A percentile compares a stretch with the other conserved stretches of the same genome.
Evolutionary conservation across 345 rosid genomes (phyloP).

Genomic region (Syzygium oleosum): DNA sequence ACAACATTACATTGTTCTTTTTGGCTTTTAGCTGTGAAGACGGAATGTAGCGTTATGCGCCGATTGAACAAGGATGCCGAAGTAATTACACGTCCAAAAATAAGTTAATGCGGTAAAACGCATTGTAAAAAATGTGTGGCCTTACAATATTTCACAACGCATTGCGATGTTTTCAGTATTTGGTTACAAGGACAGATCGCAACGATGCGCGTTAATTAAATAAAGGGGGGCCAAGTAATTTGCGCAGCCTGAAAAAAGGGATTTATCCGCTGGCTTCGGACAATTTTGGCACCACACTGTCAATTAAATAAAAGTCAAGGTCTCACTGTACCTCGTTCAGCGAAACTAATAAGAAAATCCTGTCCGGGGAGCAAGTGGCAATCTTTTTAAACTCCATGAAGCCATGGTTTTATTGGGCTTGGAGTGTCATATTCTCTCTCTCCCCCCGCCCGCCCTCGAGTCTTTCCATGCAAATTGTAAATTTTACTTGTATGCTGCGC

Average conservation of each 20-base stretch:
- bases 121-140: too few relatives aligned
- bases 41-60: too few relatives aligned
- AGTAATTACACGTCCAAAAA: too few relatives aligned
- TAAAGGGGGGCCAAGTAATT: neutral
- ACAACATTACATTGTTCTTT: too few relatives aligned
- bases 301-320: neutral
- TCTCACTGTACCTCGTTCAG: neutral
- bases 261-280: neutral
- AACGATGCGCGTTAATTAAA: neutral
- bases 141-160: neutral
- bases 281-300: neutral
- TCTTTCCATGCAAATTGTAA: neutral
- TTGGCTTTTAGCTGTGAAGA: too few relatives aligned
- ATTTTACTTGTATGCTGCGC: neutral
- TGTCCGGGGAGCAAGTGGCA: neutral
- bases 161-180: neutral
- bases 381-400: neutral
- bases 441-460: neutral
- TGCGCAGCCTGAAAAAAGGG: neutral
- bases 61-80: too few relatives aligned
- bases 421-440: neutral
- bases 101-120: too few relatives aligned
- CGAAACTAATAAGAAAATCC: neutral
- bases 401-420: neutral
- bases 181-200: neutral